Base-by-base conservation (phyloP, 148 eudicot species). In the Agrostemma githago region DNA sequence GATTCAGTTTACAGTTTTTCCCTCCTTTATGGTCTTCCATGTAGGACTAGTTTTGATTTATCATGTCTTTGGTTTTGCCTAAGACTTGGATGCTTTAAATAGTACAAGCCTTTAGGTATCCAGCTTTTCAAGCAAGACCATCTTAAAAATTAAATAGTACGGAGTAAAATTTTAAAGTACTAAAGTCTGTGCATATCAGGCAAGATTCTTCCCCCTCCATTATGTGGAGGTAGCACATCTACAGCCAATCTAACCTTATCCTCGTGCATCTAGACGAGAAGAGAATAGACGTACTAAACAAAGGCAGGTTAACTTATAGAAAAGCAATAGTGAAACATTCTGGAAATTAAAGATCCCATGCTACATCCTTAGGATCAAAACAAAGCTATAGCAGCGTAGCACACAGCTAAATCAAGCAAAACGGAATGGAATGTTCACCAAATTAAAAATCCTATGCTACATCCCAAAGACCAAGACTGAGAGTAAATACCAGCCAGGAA, bases 391-490 rank as follows among this genome's bases (percentile, higher is more conserved):
- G 58, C 58, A 26, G 34, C 34, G 34, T 51, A 39, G 3, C 9
- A 54, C 66, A 66, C 5, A 71, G 65, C 6, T 51, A 34, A 61
- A 77, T 51, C 56, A 51, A 51, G 56, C 16, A 4, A 51, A 51
- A 26, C 34, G 6, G 56, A 70, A n/a, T 17, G 10, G 63, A 40
- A 54, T 16, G 56, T 17, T 62, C 51, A 62, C 8, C 16, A 53
- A 64, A 63, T 20, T 72, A 21, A 66, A 44, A 9, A 42, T 56
- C 5, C 34, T 21, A 59, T 17, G 60, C 44, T 66, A 21, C 8
- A 60, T 54, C 38, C 12, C 56, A 11, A 10, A 51, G 11, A 51
- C 16, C 16, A 51, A 51, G 56, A 60, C 63, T 51, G 56, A 51
- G 56, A 51, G 56, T 51, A 51, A 51, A 14, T 15, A 51, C 56